Evolutionary conservation across 768 basidiomycete species (phyloP), one percentile per base, ranked within the genome.

Genomic region (Cystobasidium onofrii): DNA sequence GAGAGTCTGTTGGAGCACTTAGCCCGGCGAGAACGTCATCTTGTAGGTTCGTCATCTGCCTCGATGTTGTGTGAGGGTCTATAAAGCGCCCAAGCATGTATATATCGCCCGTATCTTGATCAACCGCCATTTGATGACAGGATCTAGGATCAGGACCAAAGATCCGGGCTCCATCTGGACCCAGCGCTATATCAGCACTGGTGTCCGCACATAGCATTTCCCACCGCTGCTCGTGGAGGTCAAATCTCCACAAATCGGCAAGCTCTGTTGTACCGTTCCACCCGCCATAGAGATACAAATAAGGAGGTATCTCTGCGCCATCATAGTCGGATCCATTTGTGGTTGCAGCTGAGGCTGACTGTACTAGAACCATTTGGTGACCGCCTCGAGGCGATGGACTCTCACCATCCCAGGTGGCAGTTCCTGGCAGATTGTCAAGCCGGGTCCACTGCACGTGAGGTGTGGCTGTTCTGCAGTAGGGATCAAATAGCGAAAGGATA

Each of bases 301-400:
- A 62, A 10, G 70, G 25, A 3, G 9, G 23, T 12, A 29, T 6
- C 4, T 33, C 43, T 20, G 36, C 18, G 13, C 43, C 34, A 12
- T 75, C 69, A 34, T 25, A 39, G 33, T 10, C 36, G 20, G 31
- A 17, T 4, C 23, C 34, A 46, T 39, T 4, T 27, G 10, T 64
- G 7, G 63, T 15, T 9, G 27, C 7, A 46, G 31, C 63, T 3
- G 4, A 34, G 15, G 44, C 9, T 12, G 9, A 20, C 18, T 23
- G 46, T 15, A 75, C 74, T n/a, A 70, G 54, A 9, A 75, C 74
- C 43, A 75, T 67, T 46, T 70, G 65, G 34, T 75, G 74, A 12
- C 74, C 74, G 29, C 74, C 74, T 34, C 74, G 27, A 20, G 66
- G 3, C 1, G 52, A 60, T 13, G 74, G 74, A 23, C 9, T n/a